Evolutionary conservation across 306 rosid genomes (phyloP), one percentile per base, ranked within the genome.

Genomic region (Prunus fruticosa): DNA sequence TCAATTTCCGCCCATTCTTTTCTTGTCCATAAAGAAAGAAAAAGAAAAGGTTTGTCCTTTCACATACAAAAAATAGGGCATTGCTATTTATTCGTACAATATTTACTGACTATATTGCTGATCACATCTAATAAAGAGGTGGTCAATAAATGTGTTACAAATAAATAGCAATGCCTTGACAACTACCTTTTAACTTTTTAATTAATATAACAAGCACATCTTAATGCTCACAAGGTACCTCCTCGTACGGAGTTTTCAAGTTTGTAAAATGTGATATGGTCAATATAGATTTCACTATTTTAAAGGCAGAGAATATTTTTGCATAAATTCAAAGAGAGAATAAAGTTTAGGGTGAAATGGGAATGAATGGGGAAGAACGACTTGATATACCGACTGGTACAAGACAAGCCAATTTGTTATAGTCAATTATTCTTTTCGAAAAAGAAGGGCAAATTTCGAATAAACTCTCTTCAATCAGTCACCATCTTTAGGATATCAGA

Each of bases 351-450:
- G 64, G 64, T 53, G 51, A 34, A 43, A 71, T 32, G 50, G 4
- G 50, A 32, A 45, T 46, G 72, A 46, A 23, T 43, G 43, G 43
- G 46, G 61, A 13, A 19, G 25, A 69, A 28, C 16, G 22, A 53
- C 34, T 71, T 71, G 63, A 71, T 70, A 71, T 70, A 71, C 50
- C 53, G 18, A 20, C 52, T 57, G 8, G 23, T 8, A 72, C 25
- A 60, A 73, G 13, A 72, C 25, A 60, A 73, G 13, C 69, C 20
- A 12, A 11, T 72, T 15, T 15, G 34, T 9, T 23, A 25, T 23
- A 27, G 58, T 45, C 58, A 25, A 45, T 57, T 73, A 25, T 60
- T 73, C 77, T 43, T 11, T 73, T 46, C 27, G 50, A 4, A 25
- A 73, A 60, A 25, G 11, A 73, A 16, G 18, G 8, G 45, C 16